phyloP scores from a whole-genome alignment of 2,329 filamentous ascomycete species.

The Fusarium sp. region DNA sequence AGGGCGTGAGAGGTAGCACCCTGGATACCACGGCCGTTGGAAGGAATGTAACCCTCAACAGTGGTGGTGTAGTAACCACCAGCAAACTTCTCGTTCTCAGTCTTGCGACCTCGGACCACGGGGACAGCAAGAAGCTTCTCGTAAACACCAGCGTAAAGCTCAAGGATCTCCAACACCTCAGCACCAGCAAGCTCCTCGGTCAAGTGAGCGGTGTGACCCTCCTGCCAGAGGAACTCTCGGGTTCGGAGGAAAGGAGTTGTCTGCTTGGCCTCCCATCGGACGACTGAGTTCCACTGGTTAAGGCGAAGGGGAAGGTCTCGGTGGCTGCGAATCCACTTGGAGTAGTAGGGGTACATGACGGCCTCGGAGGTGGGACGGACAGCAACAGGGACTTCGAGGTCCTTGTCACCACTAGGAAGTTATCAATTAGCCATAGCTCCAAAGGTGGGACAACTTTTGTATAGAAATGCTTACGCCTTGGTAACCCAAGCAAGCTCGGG shows the following conservation, averaged over 20 bases:
- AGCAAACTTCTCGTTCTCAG: slow-evolving; percentile 97
- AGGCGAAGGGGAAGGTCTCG: slow-evolving; percentile 92
- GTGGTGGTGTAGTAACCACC: slow-evolving; percentile 97
- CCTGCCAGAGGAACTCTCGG: slow-evolving; percentile 97
- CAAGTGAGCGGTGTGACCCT: slow-evolving; percentile 90
- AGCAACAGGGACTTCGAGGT: slow-evolving; percentile 83
- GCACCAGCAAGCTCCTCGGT: slow-evolving; percentile 82
- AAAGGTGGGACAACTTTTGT: background rate
- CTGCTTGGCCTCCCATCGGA: slow-evolving; percentile 98
- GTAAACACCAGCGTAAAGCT: slow-evolving; percentile 92
- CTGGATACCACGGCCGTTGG: slow-evolving; percentile 96
- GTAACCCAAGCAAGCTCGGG: slow-evolving; percentile 92
- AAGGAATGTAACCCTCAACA: slow-evolving; percentile 95
- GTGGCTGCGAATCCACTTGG: slow-evolving; percentile 97
- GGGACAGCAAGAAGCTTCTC: slow-evolving; percentile 94
- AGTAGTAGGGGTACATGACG: slow-evolving; percentile 96
- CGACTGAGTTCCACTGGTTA: slow-evolving; percentile 96
- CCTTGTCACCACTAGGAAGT: slow-evolving; percentile 79
- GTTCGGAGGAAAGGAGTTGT: slow-evolving; percentile 87
- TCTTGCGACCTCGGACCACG: slow-evolving; percentile 93
- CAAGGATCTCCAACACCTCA: slow-evolving; percentile 93
- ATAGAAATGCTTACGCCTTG: slow-evolving; percentile 69
- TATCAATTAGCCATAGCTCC: slow-evolving; percentile 25
- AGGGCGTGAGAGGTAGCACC: slow-evolving; percentile 94
- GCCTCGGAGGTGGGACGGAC: slow-evolving; percentile 77